phyloP scores from a whole-genome alignment of 2,329 filamentous ascomycete genomes.

The Phialophora macrospora region DNA sequence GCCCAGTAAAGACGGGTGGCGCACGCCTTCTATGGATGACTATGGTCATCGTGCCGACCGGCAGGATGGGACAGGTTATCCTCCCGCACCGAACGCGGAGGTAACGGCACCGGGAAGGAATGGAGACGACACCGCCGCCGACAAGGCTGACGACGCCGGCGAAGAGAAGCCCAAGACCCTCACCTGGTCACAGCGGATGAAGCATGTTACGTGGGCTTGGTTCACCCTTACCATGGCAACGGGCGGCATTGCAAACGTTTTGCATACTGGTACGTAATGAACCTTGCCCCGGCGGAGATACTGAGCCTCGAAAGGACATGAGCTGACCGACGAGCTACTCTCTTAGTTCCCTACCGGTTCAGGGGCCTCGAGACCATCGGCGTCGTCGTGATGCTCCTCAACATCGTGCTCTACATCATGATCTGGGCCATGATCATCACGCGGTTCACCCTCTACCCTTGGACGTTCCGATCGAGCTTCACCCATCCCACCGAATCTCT shows the following conservation, averaged over 20 bases:
- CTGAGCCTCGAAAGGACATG: background rate
- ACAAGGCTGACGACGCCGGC: slow-evolving; percentile 24
- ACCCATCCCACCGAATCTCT: slow-evolving; percentile 77
- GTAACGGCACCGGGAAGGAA: background rate
- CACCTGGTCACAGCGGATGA: slow-evolving; percentile 60
- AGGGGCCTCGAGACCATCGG: slow-evolving; percentile 65
- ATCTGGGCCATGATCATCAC: slow-evolving; percentile 68
- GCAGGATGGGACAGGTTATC: background rate
- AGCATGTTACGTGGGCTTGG: slow-evolving; percentile 76
- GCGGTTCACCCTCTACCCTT: slow-evolving; percentile 71
- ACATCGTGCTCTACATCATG: slow-evolving; percentile 65
- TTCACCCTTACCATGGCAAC: slow-evolving; percentile 73
- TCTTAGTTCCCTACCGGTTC: slow-evolving; percentile 58
- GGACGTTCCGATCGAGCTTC: slow-evolving; percentile 73
- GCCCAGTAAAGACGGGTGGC: slow-evolving; percentile 46
- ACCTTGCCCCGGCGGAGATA: background rate
- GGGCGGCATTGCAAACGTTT: slow-evolving; percentile 64
- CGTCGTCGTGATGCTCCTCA: slow-evolving; percentile 65
- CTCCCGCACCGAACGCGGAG: background rate
- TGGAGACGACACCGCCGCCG: slow-evolving; percentile 2
- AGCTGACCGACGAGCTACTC: background rate
- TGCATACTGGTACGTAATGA: slow-evolving; percentile 56
- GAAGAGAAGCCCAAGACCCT: slow-evolving; percentile 42
- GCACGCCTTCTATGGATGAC: slow-evolving; percentile 54
- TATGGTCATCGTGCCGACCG: slow-evolving; percentile 40